phyloP scores from a whole-genome alignment of 1,139 yeast genomes.

The Zygosaccharomyces sapae region DNA sequence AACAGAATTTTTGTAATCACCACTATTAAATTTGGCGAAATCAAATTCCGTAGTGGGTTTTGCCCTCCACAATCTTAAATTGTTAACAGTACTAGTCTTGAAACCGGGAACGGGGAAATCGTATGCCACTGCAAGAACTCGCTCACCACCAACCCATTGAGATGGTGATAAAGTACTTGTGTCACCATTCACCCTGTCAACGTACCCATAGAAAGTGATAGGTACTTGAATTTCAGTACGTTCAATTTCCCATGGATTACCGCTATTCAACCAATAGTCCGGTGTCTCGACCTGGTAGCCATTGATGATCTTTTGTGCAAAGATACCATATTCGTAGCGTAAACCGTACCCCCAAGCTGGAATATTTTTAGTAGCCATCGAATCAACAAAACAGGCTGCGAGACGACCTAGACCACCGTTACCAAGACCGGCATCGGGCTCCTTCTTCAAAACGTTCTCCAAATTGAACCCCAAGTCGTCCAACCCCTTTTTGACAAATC shows the following conservation, averaged over 20 bases:
- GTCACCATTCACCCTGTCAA: conserved; percentile 57
- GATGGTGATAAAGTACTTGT: conserved; percentile 43
- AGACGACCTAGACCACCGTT: conserved; percentile 93
- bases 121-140: conserved; percentile 83
- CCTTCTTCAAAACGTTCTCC: conserved; percentile 80
- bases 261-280: conserved; percentile 84
- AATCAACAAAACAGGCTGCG: conserved; percentile 92
- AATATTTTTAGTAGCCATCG: conserved; percentile 78
- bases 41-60: conserved; percentile 89
- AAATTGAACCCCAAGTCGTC: conserved; percentile 77
- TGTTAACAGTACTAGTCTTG: conserved; percentile 78
- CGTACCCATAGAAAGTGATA: conserved; percentile 86
- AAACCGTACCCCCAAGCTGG: conserved; percentile 97
- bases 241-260: conserved; percentile 91
- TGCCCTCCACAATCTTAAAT: conserved; percentile 86
- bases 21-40: conserved; percentile 83
- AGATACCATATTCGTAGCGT: conserved; percentile 90
- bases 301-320: conserved; percentile 81
- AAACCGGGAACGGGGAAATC: conserved; percentile 94
- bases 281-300: conserved; percentile 94
- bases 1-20: conserved; percentile 85
- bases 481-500: conserved; percentile 53
- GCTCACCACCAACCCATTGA: conserved; percentile 83
- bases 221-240: conserved; percentile 85
- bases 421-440: conserved; percentile 92